Evolutionary conservation across 2,329 filamentous ascomycete genomes (phyloP).

Genomic region (Botrytis pseudocinerea): DNA sequence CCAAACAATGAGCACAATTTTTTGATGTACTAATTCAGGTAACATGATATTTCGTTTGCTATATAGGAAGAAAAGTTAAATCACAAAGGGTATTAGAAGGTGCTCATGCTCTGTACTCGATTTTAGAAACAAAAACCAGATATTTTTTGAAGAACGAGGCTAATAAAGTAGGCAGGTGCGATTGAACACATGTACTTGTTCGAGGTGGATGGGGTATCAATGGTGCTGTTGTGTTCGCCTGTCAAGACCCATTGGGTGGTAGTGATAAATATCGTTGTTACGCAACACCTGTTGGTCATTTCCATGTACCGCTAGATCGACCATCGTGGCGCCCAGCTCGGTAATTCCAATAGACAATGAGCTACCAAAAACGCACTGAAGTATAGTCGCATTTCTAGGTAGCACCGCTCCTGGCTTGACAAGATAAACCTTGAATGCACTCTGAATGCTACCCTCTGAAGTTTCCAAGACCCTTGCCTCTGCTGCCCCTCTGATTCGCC

Average conservation of each 20-base stretch:
- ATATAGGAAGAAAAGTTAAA: neutral
- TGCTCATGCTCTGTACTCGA: neutral
- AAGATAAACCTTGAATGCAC: neutral
- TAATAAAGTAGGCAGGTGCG: neutral
- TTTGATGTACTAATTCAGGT: neutral
- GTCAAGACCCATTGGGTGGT: neutral
- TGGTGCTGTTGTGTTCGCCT: no score
- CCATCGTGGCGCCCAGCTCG: neutral
- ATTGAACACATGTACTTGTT: neutral
- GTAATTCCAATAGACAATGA: neutral
- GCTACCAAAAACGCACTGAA: neutral
- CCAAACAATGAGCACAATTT: neutral
- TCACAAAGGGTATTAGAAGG: neutral
- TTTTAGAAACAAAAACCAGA: neutral
- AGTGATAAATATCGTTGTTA: neutral
- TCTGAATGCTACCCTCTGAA: neutral
- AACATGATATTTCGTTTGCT: neutral
- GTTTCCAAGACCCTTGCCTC: conserved; percentile 3
- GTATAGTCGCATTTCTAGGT: neutral
- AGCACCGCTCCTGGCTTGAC: conserved; percentile 10
- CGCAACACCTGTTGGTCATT: neutral
- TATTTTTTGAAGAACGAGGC: neutral
- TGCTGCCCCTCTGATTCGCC: conserved; percentile 7
- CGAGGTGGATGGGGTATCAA: neutral
- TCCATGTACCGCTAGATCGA: neutral